phyloP scores from a whole-genome alignment of 1,139 yeast species.

The Taiozyma sp. region DNA sequence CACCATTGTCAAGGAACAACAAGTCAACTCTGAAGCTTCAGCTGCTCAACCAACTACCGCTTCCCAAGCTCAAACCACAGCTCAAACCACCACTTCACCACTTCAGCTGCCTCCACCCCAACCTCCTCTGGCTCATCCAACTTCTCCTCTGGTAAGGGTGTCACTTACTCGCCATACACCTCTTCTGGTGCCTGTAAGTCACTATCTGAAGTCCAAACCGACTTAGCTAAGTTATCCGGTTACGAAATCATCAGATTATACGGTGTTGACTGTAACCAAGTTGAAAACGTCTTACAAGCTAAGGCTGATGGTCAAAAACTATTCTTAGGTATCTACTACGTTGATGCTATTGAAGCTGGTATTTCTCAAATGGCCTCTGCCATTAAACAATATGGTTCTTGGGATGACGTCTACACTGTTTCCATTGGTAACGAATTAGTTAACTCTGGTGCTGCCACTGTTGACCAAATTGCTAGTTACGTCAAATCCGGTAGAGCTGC shows the following conservation, averaged over 20 bases:
- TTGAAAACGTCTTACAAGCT: constrained; percentile 59
- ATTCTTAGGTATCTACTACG: constrained; percentile 65
- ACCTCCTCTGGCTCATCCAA: constrained; percentile 24
- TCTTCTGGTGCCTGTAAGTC: constrained; percentile 70
- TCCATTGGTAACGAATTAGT: constrained; percentile 86
- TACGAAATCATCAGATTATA: constrained; percentile 67
- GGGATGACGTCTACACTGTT: constrained; percentile 71
- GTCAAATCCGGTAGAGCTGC: constrained; percentile 53
- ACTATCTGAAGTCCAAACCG: constrained; percentile 49
- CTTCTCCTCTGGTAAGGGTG: constrained; percentile 46
- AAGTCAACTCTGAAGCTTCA: constrained; percentile 24
- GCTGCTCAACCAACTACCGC: constrained; percentile 25
- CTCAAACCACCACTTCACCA: constrained; percentile 23
- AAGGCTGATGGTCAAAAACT: constrained; percentile 56
- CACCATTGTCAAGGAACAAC: constrained; percentile 34
- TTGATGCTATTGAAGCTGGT: constrained; percentile 47
- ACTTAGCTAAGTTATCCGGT: constrained; percentile 46
- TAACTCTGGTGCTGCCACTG: constrained; percentile 59
- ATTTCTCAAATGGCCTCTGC: constrained; percentile 50
- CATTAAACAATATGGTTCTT: constrained; percentile 47
- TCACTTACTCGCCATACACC: constrained; percentile 80
- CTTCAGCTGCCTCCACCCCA: constrained; percentile 26
- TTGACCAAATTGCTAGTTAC: constrained; percentile 49
- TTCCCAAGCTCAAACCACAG: constrained; percentile 24
- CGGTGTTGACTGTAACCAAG: constrained; percentile 82